phyloP scores from a whole-genome alignment of 768 basidiomycete genomes.

The Rossbeevera mucosa region DNA sequence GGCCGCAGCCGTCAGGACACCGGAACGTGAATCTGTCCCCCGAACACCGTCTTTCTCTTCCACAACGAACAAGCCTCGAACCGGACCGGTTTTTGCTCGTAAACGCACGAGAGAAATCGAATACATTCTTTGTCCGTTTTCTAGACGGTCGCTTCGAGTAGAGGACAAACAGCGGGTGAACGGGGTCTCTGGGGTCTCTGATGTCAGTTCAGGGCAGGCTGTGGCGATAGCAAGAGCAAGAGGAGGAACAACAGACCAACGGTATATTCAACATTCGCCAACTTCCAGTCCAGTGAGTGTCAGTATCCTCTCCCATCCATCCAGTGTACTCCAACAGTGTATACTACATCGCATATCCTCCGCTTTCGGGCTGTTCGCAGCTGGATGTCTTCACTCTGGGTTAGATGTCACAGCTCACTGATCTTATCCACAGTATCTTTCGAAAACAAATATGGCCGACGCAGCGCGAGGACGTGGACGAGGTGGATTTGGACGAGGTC shows the following conservation, averaged over 20 bases:
- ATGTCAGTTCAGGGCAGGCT: conserved; percentile 28
- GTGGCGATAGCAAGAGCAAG: background rate
- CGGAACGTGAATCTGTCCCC: conserved; percentile 11
- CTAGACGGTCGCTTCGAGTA: background rate
- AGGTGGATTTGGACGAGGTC: conserved; percentile 85
- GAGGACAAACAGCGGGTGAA: conserved; percentile 10
- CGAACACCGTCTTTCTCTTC: conserved; percentile 9
- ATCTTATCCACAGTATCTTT: conserved; percentile 25
- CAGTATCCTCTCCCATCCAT: conserved; percentile 23
- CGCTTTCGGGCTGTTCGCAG: conserved; percentile 12
- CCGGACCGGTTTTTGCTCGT: background rate
- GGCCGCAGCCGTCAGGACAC: background rate
- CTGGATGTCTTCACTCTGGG: conserved; percentile 45
- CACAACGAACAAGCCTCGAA: background rate
- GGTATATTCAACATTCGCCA: conserved; percentile 17
- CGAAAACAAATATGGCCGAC: conserved; percentile 65
- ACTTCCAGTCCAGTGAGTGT: conserved; percentile 36
- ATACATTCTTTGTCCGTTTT: too few species aligned
- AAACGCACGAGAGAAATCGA: background rate
- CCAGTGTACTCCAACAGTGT: background rate
- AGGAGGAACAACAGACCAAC: conserved; percentile 2
- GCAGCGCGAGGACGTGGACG: conserved; percentile 90
- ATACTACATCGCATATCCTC: background rate
- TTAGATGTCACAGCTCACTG: conserved; percentile 41
- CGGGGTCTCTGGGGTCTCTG: conserved; percentile 19